These are phyloP conservation scores for Akanthomyces dipterigenus DNA, from an alignment of 2,329 filamentous ascomycete species.

Conservation along the genomic window DNA sequence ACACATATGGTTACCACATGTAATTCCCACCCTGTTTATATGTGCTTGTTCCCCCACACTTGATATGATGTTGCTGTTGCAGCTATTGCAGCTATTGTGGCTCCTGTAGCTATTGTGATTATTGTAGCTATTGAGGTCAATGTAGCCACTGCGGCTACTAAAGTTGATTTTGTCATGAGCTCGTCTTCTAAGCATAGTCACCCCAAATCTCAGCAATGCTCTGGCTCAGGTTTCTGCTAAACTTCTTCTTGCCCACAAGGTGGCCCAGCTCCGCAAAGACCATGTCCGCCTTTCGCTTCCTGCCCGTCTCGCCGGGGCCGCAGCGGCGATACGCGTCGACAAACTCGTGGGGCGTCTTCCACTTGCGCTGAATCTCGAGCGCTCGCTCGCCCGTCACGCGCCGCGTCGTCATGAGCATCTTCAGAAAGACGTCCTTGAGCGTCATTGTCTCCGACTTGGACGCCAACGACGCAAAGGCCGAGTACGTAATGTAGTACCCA, in stretches of 20 bases:
- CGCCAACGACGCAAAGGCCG: conserved; percentile 63
- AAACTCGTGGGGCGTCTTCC: conserved; percentile 66
- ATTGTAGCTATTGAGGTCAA: no score
- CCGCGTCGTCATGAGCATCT: conserved; percentile 78
- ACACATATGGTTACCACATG: neutral
- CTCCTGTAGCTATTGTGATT: no score
- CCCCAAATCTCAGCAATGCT: conserved; percentile 71
- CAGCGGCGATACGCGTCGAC: conserved; percentile 61
- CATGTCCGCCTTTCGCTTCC: conserved; percentile 53
- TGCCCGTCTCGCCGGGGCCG: conserved; percentile 39
- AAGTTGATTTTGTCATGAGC: neutral
- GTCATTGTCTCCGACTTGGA: conserved; percentile 72
- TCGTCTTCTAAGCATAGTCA: conserved; percentile 21
- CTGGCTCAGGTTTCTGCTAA: conserved; percentile 57
- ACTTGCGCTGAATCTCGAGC: conserved; percentile 70
- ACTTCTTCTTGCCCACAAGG: conserved; percentile 61
- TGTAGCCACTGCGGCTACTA: no score
- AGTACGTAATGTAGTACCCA: conserved; percentile 60
- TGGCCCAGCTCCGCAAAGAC: conserved; percentile 50
- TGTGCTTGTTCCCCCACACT: no score
- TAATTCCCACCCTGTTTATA: neutral
- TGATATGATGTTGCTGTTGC: no score
- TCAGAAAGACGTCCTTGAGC: conserved; percentile 67
- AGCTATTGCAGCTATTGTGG: no score
- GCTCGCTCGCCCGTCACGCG: conserved; percentile 73